Evolutionary conservation across 2,329 filamentous ascomycete genomes (phyloP).

Genomic region (Botryotinia narcissicola): DNA sequence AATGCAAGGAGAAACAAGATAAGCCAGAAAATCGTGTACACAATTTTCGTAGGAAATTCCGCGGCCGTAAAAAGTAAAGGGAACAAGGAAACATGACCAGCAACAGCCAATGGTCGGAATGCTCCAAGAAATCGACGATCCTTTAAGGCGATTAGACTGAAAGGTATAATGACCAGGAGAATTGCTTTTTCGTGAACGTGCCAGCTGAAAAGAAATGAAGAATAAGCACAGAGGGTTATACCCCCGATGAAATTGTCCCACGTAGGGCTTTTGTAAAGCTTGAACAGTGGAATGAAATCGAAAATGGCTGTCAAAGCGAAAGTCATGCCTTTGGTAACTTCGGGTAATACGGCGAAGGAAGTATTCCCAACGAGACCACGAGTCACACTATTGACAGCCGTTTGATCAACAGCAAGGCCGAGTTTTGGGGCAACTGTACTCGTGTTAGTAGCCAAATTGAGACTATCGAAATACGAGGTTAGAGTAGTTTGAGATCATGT

Average conservation of each 20-base stretch:
- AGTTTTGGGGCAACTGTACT: slow-evolving; percentile 73
- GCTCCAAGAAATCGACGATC: slow-evolving; percentile 88
- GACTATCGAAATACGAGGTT: background rate
- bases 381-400: slow-evolving; percentile 84
- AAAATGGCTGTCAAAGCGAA: slow-evolving; percentile 81
- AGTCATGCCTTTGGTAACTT: slow-evolving; percentile 76
- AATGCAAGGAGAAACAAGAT: slow-evolving; percentile 82
- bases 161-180: slow-evolving; percentile 89
- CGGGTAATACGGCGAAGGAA: slow-evolving; percentile 86
- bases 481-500: background rate
- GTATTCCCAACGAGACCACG: slow-evolving; percentile 91
- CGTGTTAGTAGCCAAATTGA: background rate
- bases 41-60: slow-evolving; percentile 90
- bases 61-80: slow-evolving; percentile 87
- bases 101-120: slow-evolving; percentile 87
- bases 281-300: slow-evolving; percentile 75
- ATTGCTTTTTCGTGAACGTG: slow-evolving; percentile 98
- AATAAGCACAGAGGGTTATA: slow-evolving; percentile 89
- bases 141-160: slow-evolving; percentile 85
- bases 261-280: slow-evolving; percentile 75
- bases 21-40: slow-evolving; percentile 92
- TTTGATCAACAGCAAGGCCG: slow-evolving; percentile 67
- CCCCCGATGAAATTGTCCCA: slow-evolving; percentile 90
- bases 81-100: slow-evolving; percentile 93
- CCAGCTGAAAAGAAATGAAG: slow-evolving; percentile 97